These are phyloP conservation scores for Colletotrichum lentis DNA, from an alignment of 2,329 filamentous ascomycete genomes.

Conservation along the genomic window DNA sequence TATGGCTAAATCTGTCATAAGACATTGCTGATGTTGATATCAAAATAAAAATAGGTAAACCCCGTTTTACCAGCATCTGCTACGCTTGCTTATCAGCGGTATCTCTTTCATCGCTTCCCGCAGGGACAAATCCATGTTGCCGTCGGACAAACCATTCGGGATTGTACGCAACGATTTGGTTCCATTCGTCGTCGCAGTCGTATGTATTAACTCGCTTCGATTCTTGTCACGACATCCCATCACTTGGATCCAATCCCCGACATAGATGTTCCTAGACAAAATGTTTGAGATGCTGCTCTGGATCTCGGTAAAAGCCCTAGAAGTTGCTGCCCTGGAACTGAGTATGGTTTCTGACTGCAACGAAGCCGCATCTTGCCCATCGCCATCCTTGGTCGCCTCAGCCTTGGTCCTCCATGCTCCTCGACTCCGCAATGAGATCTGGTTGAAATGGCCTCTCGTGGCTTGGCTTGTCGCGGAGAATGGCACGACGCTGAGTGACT, in stretches of 20 bases:
- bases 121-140: not conserved
- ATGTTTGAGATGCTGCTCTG: constrained; percentile 17
- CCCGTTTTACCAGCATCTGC: not conserved
- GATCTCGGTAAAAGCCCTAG: constrained; percentile 19
- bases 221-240: constrained; percentile 44
- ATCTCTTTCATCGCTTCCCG: not conserved
- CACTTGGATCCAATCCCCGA: constrained; percentile 29
- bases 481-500: too few relatives aligned
- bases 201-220: constrained; percentile 43
- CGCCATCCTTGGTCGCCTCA: too few relatives aligned
- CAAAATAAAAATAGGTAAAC: too few relatives aligned
- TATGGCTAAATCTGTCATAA: not conserved
- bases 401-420: too few relatives aligned
- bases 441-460: too few relatives aligned
- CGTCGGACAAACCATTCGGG: constrained; percentile 42
- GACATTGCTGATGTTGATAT: not conserved
- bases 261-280: constrained; percentile 3
- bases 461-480: too few relatives aligned
- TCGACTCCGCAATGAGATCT: too few relatives aligned
- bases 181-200: constrained; percentile 41
- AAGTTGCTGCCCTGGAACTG: constrained; percentile 21
- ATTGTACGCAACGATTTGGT: constrained; percentile 45
- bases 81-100: too few relatives aligned
- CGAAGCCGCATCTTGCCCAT: not conserved
- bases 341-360: not conserved